phyloP scores from a whole-genome alignment of 2,329 filamentous ascomycete species.

The Colletotrichum sp. region DNA sequence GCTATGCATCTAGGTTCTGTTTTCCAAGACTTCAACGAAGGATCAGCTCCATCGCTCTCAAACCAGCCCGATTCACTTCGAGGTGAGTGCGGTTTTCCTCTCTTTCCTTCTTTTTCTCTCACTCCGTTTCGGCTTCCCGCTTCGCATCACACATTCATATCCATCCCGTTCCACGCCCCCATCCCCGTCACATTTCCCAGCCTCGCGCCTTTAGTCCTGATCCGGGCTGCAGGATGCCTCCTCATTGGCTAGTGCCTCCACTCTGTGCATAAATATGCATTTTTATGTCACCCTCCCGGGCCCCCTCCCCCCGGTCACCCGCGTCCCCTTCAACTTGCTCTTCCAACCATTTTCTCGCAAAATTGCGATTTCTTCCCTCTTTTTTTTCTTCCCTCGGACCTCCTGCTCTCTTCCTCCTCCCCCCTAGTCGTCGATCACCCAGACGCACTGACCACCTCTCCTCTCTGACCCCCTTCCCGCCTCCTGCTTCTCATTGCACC shows the following conservation, averaged over 20 bases:
- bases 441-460: conserved; percentile 20
- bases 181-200: conserved; percentile 17
- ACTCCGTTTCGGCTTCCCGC: background rate
- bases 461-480: conserved; percentile 8
- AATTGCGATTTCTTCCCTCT: conserved; percentile 33
- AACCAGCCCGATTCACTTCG: background rate
- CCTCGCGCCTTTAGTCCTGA: conserved; percentile 12
- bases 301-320: background rate
- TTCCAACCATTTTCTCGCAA: conserved; percentile 24
- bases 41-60: background rate
- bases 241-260: conserved; percentile 7
- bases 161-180: background rate
- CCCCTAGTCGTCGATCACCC: conserved; percentile 18
- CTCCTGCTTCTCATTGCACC: conserved; percentile 20
- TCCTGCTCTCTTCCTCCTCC: background rate
- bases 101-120: background rate
- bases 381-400: conserved; percentile 11
- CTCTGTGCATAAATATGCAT: conserved; percentile 20
- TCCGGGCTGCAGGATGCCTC: background rate
- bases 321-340: conserved; percentile 11
- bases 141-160: conserved; percentile 6
- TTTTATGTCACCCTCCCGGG: conserved; percentile 11
- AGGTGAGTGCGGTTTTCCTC: background rate
- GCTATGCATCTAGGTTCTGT: background rate
- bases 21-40: background rate